Evolutionary conservation across 1,284 basidiomycete genomes (phyloP).

Genomic region (Trichosporon inkin): DNA sequence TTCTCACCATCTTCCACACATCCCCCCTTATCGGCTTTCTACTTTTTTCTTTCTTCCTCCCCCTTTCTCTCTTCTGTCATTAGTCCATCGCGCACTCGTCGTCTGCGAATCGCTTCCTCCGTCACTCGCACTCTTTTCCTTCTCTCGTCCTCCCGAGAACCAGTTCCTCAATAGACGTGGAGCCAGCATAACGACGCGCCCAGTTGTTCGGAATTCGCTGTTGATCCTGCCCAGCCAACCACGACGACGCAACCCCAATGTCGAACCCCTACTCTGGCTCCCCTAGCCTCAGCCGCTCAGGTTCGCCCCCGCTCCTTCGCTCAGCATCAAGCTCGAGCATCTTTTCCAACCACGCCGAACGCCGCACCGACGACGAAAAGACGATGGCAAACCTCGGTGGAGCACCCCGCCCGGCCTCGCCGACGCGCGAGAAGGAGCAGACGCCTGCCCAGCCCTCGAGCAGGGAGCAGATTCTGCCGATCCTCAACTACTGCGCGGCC

Average conservation of each 20-base stretch:
- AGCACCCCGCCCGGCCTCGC: constrained; percentile 20
- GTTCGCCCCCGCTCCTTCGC: constrained; percentile 31
- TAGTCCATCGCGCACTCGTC: background rate
- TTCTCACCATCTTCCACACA: constrained; percentile 4
- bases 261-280: constrained; percentile 43
- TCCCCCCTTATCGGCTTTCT: background rate
- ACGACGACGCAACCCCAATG: constrained; percentile 22
- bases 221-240: background rate
- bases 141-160: constrained; percentile 1
- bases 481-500: constrained; percentile 85
- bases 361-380: constrained; percentile 27
- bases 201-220: background rate
- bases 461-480: constrained; percentile 59
- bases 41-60: background rate
- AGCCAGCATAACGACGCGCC: background rate
- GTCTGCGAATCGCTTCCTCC: background rate
- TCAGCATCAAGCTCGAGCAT: constrained; percentile 26
- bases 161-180: constrained; percentile 1
- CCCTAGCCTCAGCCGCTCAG: constrained; percentile 36
- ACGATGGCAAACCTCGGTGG: constrained; percentile 31
- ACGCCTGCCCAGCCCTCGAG: constrained; percentile 28
- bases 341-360: constrained; percentile 18
- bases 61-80: background rate
- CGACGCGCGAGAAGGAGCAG: constrained; percentile 11
- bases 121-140: background rate